phyloP scores from a whole-genome alignment of 2,329 filamentous ascomycete species.

The Calonectria pseudoreteaudii region DNA sequence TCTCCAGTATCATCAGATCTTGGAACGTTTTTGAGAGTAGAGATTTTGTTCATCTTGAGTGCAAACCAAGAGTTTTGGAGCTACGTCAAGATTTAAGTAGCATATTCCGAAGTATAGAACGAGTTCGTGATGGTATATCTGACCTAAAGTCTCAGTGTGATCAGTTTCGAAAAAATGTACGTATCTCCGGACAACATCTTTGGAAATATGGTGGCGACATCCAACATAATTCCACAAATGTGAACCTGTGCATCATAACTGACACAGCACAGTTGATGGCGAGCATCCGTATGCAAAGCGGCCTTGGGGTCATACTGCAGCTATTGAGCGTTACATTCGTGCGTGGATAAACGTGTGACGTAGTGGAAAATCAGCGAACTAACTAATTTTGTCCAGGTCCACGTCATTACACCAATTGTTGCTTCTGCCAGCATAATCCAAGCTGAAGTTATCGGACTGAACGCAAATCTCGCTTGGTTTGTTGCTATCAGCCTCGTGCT shows the following conservation, averaged over 20 bases:
- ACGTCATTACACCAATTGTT: neutral
- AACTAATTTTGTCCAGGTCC: neutral
- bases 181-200: too few relatives aligned
- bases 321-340: neutral
- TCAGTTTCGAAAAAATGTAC: neutral
- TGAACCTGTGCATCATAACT: too few relatives aligned
- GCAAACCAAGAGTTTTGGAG: too few relatives aligned
- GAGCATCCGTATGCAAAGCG: neutral
- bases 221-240: too few relatives aligned
- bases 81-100: neutral
- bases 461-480: neutral
- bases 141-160: neutral
- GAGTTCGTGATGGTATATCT: neutral
- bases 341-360: too few relatives aligned
- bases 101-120: neutral
- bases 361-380: too few relatives aligned
- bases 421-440: conserved; percentile 1
- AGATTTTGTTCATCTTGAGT: neutral
- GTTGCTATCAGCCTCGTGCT: neutral
- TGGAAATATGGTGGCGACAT: too few relatives aligned
- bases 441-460: neutral
- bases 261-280: neutral
- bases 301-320: neutral
- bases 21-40: neutral
- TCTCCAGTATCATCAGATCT: neutral